Evolutionary conservation across 495 filamentous ascomycete genomes (phyloP).

Genomic region (Neurospora africana): DNA sequence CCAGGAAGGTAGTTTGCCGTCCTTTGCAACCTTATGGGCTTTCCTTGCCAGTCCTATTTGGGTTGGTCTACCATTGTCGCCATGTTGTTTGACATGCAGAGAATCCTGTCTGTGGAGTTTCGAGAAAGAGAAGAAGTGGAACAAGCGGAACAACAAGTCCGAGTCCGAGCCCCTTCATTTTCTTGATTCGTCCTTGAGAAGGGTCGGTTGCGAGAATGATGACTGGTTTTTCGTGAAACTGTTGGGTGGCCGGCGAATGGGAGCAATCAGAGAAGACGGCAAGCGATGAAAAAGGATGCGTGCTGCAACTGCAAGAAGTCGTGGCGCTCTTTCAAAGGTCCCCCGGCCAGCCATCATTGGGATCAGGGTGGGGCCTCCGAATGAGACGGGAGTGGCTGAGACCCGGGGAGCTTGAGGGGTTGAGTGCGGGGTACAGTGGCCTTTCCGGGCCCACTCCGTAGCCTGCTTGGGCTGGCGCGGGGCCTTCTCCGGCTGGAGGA

Average conservation of each 20-base stretch:
- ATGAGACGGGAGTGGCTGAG: not conserved
- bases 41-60: not conserved
- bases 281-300: slow-evolving; percentile 9
- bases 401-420: not conserved
- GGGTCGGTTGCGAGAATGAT: slow-evolving; percentile 1
- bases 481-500: not conserved
- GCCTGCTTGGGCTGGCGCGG: slow-evolving; percentile 1
- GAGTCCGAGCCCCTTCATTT: slow-evolving; percentile 4
- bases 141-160: not conserved
- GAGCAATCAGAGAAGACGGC: slow-evolving; percentile 6
- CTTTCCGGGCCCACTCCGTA: not conserved
- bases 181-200: not conserved
- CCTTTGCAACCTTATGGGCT: not conserved
- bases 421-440: not conserved
- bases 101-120: not conserved
- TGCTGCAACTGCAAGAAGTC: slow-evolving; percentile 31
- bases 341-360: not conserved
- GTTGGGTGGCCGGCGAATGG: not conserved
- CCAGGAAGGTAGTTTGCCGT: not conserved
- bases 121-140: not conserved
- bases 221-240: not conserved
- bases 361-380: not conserved
- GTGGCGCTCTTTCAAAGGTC: slow-evolving; percentile 29
- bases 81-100: not conserved
- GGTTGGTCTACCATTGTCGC: not conserved